phyloP scores from a whole-genome alignment of 805 yeast genomes.

The Huiozyma sinensis region DNA sequence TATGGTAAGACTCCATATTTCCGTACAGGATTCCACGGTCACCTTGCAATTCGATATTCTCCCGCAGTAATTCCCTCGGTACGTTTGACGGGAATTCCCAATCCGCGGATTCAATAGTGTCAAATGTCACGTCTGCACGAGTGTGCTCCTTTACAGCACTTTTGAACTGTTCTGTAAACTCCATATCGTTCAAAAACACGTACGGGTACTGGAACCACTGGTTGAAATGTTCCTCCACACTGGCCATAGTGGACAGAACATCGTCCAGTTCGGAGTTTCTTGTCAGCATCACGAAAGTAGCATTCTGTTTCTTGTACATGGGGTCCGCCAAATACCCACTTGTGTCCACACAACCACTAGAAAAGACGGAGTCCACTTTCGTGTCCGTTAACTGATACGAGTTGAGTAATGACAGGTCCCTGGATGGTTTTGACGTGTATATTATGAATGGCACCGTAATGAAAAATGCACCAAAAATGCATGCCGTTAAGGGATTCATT shows the following conservation, averaged over 20 bases:
- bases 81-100: slow-evolving; percentile 56
- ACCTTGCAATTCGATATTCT: slow-evolving; percentile 35
- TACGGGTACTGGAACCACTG: slow-evolving; percentile 93
- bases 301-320: slow-evolving; percentile 48
- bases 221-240: slow-evolving; percentile 80
- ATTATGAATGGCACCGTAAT: slow-evolving; percentile 4
- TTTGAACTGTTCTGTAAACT: slow-evolving; percentile 57
- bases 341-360: slow-evolving; percentile 47
- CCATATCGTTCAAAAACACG: slow-evolving; percentile 76
- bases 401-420: slow-evolving; percentile 1
- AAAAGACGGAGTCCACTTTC: slow-evolving; percentile 37
- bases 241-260: slow-evolving; percentile 60
- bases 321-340: slow-evolving; percentile 20
- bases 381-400: slow-evolving; percentile 14
- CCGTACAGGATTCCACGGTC: slow-evolving; percentile 83
- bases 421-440: background rate
- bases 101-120: slow-evolving; percentile 41
- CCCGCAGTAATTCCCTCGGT: slow-evolving; percentile 27
- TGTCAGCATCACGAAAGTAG: slow-evolving; percentile 75
- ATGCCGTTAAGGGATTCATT: slow-evolving; percentile 1
- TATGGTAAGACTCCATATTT: slow-evolving; percentile 69
- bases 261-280: slow-evolving; percentile 71
- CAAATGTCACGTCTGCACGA: slow-evolving; percentile 59
- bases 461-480: slow-evolving; percentile 2
- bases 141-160: slow-evolving; percentile 39